Conservation (phyloP, 768 basidiomycete genomes). For the Amanita inopinata region DNA sequence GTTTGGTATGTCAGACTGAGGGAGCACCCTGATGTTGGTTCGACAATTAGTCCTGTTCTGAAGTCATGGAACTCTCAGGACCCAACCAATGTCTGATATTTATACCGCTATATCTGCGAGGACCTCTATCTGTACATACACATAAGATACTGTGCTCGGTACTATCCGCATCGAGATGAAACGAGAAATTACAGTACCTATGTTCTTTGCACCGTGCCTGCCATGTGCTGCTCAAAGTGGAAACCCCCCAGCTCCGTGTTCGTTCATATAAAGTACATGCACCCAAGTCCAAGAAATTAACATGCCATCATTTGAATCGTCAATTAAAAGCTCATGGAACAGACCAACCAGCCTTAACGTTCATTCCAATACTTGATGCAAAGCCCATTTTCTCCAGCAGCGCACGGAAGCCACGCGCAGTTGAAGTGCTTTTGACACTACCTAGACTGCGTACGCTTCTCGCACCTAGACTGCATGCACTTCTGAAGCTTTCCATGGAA, state of each 20-base stretch:
- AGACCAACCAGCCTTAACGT: slow-evolving; percentile 6
- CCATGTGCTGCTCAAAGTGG: too few species aligned
- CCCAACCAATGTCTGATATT: slow-evolving; percentile 21
- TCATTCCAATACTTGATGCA: slow-evolving; percentile 13
- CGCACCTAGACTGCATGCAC: slow-evolving; percentile 27
- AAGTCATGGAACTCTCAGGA: slow-evolving; percentile 13
- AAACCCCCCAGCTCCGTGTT: too few species aligned
- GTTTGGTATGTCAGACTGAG: slow-evolving; percentile 21
- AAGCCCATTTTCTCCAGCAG: slow-evolving; percentile 28
- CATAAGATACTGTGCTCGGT: too few species aligned
- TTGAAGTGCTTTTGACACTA: slow-evolving; percentile 32
- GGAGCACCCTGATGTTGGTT: slow-evolving; percentile 14
- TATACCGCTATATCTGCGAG: not conserved
- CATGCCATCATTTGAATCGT: not conserved
- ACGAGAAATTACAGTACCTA: too few species aligned
- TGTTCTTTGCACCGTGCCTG: slow-evolving; percentile 4
- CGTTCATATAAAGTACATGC: not conserved
- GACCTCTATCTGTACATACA: not conserved
- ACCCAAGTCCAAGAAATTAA: slow-evolving; percentile 10
- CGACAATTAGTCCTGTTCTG: slow-evolving; percentile 18
- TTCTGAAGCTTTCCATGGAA: slow-evolving; percentile 40
- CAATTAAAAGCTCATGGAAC: not conserved
- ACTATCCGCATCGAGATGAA: too few species aligned
- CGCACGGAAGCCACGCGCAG: slow-evolving; percentile 27
- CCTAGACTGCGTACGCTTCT: slow-evolving; percentile 34